A percentile compares a stretch with the other conserved stretches of the same genome.
Conservation (phyloP, 495 filamentous ascomycete species). For the Trichoderma orchidacearum region DNA sequence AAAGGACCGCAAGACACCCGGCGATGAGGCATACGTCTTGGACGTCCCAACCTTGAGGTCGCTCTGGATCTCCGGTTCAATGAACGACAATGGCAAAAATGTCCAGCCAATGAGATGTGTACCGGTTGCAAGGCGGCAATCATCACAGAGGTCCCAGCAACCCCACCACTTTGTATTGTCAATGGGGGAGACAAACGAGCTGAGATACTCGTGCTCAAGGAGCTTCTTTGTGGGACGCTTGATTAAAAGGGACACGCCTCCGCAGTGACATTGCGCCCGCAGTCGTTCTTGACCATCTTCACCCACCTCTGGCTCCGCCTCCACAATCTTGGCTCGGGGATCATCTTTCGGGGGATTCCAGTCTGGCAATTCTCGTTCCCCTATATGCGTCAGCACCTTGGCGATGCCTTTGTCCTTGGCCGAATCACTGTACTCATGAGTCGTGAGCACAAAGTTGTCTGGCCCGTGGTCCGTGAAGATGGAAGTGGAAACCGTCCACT, state of each 20-base stretch:
- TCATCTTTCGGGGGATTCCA: conserved; percentile 11
- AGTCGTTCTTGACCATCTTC: conserved; percentile 12
- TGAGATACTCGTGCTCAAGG: background rate
- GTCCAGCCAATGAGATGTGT: conserved; percentile 50
- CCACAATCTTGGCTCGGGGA: background rate
- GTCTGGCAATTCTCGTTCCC: conserved; percentile 15
- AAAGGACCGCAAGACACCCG: conserved; percentile 41
- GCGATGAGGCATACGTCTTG: conserved; percentile 37
- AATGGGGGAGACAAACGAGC: conserved; percentile 5
- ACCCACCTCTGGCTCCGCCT: conserved; percentile 7
- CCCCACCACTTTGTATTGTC: conserved; percentile 38
- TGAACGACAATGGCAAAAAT: conserved; percentile 41
- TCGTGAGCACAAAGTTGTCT: conserved; percentile 22
- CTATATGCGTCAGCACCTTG: conserved; percentile 27
- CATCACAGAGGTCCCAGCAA: conserved; percentile 42
- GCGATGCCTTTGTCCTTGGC: conserved; percentile 16
- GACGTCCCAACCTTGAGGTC: conserved; percentile 36
- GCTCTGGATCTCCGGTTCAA: conserved; percentile 21
- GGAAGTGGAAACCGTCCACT: conserved; percentile 17
- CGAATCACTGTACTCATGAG: conserved; percentile 22
- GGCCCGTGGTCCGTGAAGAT: conserved; percentile 16
- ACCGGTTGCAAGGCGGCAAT: conserved; percentile 44
- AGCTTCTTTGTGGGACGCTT: conserved; percentile 14
- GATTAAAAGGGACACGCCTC: conserved; percentile 29
- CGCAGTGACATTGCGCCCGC: conserved; percentile 26